Evolutionary conservation across 257 asterid species (phyloP).

Genomic region (Capsicum baccatum): DNA sequence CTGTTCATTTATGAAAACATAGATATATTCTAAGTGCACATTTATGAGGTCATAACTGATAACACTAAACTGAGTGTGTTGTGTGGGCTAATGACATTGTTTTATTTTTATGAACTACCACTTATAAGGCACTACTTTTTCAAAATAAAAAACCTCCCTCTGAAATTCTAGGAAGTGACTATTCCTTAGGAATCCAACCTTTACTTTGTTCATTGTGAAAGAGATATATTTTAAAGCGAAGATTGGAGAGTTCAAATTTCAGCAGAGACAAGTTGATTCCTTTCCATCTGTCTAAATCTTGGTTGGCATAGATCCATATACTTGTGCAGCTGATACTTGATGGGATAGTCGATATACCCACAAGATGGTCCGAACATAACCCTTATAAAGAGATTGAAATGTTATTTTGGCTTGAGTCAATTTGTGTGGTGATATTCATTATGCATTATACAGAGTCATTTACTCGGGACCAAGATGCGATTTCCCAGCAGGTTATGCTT

Average conservation of each 20-base stretch:
- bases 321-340: background rate
- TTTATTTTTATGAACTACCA: background rate
- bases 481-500: background rate
- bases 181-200: background rate
- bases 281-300: background rate
- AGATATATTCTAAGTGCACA: background rate
- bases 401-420: background rate
- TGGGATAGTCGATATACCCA: background rate
- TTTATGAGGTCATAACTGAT: background rate
- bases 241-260: background rate
- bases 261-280: background rate
- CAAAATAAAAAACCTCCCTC: background rate
- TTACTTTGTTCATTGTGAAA: background rate
- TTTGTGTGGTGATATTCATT: background rate
- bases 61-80: background rate
- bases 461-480: background rate
- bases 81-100: constrained; percentile 9
- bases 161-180: background rate
- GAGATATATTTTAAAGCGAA: background rate
- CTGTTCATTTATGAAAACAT: background rate
- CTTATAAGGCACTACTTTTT: background rate
- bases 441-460: background rate
- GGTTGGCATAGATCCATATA: background rate
- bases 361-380: background rate
- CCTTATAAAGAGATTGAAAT: background rate